These are phyloP conservation scores for Komagataella phaffii DNA, from an alignment of 805 yeast genomes.

Conservation along the genomic window DNA sequence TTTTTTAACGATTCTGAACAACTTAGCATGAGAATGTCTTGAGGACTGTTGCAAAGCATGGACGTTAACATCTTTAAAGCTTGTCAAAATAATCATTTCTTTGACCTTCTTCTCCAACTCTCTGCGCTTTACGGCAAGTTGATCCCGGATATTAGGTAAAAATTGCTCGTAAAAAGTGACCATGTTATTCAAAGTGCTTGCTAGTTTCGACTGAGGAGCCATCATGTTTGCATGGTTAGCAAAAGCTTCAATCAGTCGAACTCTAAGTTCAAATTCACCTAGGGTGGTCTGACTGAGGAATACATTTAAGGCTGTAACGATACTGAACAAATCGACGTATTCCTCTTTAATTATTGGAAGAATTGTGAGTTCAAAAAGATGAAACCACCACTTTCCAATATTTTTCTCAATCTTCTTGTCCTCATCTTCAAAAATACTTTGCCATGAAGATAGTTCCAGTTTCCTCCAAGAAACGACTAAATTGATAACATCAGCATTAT, in stretches of 20 bases:
- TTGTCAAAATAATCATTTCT: constrained; percentile 79
- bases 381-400: constrained; percentile 84
- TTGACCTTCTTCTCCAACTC: constrained; percentile 63
- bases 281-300: constrained; percentile 63
- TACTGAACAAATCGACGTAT: constrained; percentile 18
- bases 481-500: constrained; percentile 43
- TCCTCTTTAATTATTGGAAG: constrained; percentile 29
- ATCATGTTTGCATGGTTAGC: constrained; percentile 27
- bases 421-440: constrained; percentile 55
- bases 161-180: constrained; percentile 60
- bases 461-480: constrained; percentile 86
- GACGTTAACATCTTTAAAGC: constrained; percentile 94
- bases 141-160: constrained; percentile 28
- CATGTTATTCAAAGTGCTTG: constrained; percentile 25
- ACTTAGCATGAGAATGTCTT: constrained; percentile 68
- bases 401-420: constrained; percentile 29
- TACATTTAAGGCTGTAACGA: constrained; percentile 51
- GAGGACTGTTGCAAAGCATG: constrained; percentile 93
- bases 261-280: constrained; percentile 59
- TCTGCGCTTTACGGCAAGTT: constrained; percentile 31
- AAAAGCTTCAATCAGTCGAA: constrained; percentile 55
- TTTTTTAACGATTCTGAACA: constrained; percentile 75
- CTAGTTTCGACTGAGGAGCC: constrained; percentile 3
- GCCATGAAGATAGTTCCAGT: constrained; percentile 80
- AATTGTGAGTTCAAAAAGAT: constrained; percentile 71